A percentile compares a stretch with the other conserved stretches of the same genome.
These are phyloP conservation scores for Aspergillus novofumigatus DNA, from an alignment of 2,329 filamentous ascomycete genomes.

Conservation along the genomic window DNA sequence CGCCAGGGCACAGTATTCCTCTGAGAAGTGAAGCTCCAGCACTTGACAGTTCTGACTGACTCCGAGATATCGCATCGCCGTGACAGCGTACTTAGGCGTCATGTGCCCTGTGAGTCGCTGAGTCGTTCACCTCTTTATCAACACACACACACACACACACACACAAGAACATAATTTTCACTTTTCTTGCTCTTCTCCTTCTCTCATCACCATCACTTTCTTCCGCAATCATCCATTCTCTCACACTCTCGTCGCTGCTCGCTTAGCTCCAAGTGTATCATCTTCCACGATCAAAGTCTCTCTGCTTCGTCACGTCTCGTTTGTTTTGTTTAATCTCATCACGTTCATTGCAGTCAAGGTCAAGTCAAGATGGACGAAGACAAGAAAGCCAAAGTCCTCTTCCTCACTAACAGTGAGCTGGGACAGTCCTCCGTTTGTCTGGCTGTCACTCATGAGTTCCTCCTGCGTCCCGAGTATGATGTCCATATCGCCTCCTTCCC, in stretches of 20 bases:
- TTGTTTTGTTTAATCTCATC: neutral
- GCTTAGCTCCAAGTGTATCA: neutral
- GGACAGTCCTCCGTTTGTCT: constrained; percentile 43
- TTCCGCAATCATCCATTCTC: neutral
- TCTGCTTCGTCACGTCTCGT: neutral
- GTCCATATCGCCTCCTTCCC: constrained; percentile 42
- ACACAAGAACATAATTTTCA: neutral
- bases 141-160: neutral
- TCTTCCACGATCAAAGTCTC: neutral
- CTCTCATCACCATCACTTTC: neutral
- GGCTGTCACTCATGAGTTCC: constrained; percentile 36
- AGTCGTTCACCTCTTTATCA: neutral
- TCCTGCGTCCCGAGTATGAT: constrained; percentile 28
- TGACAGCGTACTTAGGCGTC: neutral
- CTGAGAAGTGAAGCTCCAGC: neutral
- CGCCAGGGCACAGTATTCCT: neutral
- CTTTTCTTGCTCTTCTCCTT: neutral
- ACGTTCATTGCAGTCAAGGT: neutral
- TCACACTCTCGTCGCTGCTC: neutral
- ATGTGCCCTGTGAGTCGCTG: neutral
- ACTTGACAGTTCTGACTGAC: neutral
- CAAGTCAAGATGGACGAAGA: constrained; percentile 6
- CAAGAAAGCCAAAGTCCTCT: constrained; percentile 24
- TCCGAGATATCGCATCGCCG: neutral
- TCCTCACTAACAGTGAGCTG: constrained; percentile 40